phyloP scores from a whole-genome alignment of 2,329 filamentous ascomycete species.

The Camillea tinctor region DNA sequence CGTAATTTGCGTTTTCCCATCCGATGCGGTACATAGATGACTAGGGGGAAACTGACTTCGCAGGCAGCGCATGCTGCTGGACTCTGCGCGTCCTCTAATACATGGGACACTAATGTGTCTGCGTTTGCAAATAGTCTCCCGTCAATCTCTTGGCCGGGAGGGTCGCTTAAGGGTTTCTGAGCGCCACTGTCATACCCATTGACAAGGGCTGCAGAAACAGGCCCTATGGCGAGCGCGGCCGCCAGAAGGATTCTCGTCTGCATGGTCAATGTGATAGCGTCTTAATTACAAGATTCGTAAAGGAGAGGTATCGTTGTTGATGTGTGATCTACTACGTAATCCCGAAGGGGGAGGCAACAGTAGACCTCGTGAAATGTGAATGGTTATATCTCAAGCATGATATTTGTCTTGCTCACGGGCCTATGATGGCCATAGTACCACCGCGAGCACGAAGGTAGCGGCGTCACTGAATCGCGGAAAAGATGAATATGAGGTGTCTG shows the following conservation, averaged over 20 bases:
- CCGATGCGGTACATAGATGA: neutral
- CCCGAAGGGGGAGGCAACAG: neutral
- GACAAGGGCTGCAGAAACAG: neutral
- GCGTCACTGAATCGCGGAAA: neutral
- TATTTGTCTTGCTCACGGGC: neutral
- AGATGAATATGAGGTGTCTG: neutral
- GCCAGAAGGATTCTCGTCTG: neutral
- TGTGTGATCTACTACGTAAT: neutral
- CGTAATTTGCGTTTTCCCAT: no score
- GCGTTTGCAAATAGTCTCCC: neutral
- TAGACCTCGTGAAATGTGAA: neutral
- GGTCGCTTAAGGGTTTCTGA: neutral
- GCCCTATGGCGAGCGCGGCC: neutral
- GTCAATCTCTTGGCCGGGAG: neutral
- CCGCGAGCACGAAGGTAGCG: neutral
- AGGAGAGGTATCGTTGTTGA: neutral
- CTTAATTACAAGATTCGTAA: neutral
- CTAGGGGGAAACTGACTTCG: conserved; percentile 27
- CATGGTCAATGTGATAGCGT: neutral
- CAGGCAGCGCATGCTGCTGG: conserved; percentile 28
- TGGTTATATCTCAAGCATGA: neutral
- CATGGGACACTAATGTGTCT: conserved; percentile 2
- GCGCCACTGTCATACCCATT: neutral
- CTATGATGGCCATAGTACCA: neutral
- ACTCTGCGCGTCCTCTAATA: conserved; percentile 17